Conservation (phyloP, 345 rosid genomes). For the Litchi chinensis region DNA sequence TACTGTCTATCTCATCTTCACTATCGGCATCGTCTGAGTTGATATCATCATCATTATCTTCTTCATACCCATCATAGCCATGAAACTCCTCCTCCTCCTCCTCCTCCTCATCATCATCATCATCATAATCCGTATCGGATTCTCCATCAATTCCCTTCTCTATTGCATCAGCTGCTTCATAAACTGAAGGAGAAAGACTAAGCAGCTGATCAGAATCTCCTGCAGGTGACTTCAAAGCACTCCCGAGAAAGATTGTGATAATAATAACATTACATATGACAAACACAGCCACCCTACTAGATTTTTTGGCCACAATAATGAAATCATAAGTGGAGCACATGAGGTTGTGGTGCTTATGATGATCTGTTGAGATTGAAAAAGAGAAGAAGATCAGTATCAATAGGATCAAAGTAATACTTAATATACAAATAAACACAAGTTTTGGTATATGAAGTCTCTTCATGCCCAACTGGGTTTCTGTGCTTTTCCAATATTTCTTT, state of each 20-base stretch:
- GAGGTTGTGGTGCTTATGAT: constrained; percentile 11
- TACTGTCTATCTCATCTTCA: constrained; percentile 4
- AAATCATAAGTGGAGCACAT: constrained; percentile 21
- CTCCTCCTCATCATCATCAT: background rate
- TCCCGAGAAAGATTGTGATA: constrained; percentile 20
- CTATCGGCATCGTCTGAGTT: background rate
- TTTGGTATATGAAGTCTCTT: background rate
- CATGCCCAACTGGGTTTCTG: background rate
- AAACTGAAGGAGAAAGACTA: background rate
- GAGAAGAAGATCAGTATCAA: constrained; percentile 12
- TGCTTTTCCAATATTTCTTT: background rate
- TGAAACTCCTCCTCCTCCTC: background rate
- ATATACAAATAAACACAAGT: background rate
- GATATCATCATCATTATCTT: constrained; percentile 14
- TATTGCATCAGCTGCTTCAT: background rate
- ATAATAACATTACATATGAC: constrained; percentile 24
- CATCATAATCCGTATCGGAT: background rate
- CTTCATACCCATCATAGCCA: constrained; percentile 20
- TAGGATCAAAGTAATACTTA: background rate
- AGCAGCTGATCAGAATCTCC: constrained; percentile 16
- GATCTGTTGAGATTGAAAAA: constrained; percentile 8
- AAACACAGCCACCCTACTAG: constrained; percentile 24
- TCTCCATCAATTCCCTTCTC: background rate
- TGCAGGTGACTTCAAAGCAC: constrained; percentile 6
- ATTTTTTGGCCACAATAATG: constrained; percentile 24